Evolutionary conservation across 2,329 filamentous ascomycete species (phyloP), one percentile per base, ranked within the genome.

Genomic region (Monosporascus sp.): DNA sequence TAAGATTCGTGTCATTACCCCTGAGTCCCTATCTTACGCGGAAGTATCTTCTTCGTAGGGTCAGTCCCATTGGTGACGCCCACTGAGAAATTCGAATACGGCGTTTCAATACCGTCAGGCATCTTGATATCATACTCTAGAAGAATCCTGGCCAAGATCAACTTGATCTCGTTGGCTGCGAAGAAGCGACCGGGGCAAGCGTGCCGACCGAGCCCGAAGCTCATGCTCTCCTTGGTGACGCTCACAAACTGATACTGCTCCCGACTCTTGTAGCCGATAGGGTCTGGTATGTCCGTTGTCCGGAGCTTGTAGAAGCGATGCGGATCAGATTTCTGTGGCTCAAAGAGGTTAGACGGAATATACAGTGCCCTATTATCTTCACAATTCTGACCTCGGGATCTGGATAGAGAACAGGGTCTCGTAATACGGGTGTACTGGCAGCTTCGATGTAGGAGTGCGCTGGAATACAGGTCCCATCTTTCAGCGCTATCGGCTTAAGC

Each of bases 181-280:
- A 65, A 63, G 52, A 65, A 64, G 7, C 61, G 48, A 9, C 61
- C 60, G 0, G 61, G 62, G 17, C 61, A 64, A 14, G 55, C 55
- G 22, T 55, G 37, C 36, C 26, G 41, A 7, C 56, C 56, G 26
- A 44, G 34, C 14, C 56, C 54, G 41, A 57, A 57, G n/a, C 53
- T 56, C 56, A 64, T 56, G 31, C 57, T 50, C 19, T 54, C 48
- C 17, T 48, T 51, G 4, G 43, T 52, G 9, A 48, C 41, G 14
- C 41, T 48, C 7, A 56, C 56, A 24, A 56, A 54, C 36, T 53
- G 59, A 31, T 51, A 49, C 37, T 52, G 38, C 36, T 50, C 49
- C 36, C 38, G 34, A 20, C 26, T 50, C 14, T n/a, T 14, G 26
- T 41, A 44, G 5, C 49, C 49, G 20, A 41, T 40, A 5, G 49